phyloP scores from a whole-genome alignment of 1,284 basidiomycete genomes.

The Apiotrichum gamsii region DNA sequence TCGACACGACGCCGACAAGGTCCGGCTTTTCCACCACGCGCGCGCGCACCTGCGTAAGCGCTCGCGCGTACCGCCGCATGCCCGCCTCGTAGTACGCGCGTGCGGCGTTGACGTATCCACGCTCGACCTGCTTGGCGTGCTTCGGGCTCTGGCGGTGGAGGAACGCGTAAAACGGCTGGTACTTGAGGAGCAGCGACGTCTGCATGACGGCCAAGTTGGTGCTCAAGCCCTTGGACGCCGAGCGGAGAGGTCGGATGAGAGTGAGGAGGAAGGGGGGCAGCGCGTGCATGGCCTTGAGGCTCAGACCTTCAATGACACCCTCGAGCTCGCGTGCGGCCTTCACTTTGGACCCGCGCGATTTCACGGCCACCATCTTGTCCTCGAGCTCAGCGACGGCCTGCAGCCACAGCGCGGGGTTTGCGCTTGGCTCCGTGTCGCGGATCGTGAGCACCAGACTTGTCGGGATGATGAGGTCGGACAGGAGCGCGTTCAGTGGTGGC shows the following conservation, averaged over 20 bases:
- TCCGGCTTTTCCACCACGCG: constrained; percentile 40
- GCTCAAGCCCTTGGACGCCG: constrained; percentile 56
- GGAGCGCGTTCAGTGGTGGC: constrained; percentile 70
- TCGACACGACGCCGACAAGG: constrained; percentile 33
- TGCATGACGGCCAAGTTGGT: constrained; percentile 93
- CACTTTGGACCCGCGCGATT: constrained; percentile 59
- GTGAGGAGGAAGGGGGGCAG: constrained; percentile 80
- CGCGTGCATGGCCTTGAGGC: constrained; percentile 79
- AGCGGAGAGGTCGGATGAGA: constrained; percentile 75
- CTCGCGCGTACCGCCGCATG: constrained; percentile 81
- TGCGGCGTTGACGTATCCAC: constrained; percentile 75
- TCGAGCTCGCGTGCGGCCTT: constrained; percentile 76
- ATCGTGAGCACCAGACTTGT: constrained; percentile 72
- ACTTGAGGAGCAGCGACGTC: constrained; percentile 78
- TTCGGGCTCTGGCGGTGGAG: constrained; percentile 72
- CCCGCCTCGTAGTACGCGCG: constrained; percentile 94
- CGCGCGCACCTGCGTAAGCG: constrained; percentile 70
- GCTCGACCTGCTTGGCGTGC: constrained; percentile 82
- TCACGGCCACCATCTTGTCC: constrained; percentile 61
- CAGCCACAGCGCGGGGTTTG: constrained; percentile 67
- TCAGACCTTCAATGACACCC: constrained; percentile 74
- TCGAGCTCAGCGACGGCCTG: constrained; percentile 73
- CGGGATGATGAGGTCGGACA: constrained; percentile 74
- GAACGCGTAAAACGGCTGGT: constrained; percentile 76
- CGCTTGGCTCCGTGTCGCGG: constrained; percentile 69